These are phyloP conservation scores for Stemphylium beticola DNA, from an alignment of 2,329 filamentous ascomycete genomes.

Conservation along the genomic window DNA sequence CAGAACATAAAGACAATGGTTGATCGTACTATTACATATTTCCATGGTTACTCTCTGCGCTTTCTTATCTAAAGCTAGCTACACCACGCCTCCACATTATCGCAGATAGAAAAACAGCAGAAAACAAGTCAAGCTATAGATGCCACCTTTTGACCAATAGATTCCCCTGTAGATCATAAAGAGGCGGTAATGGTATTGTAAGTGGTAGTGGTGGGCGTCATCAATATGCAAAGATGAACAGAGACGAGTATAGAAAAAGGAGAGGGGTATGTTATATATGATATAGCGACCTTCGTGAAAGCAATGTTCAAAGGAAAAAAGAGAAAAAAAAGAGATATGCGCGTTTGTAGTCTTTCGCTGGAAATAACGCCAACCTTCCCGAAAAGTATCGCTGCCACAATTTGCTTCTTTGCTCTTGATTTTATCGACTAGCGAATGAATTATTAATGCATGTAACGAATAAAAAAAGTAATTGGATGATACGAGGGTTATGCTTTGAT, in stretches of 20 bases:
- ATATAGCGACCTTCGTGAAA: not conserved
- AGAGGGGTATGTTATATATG: conserved; percentile 12
- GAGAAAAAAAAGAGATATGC: not conserved
- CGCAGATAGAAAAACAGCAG: too few relatives aligned
- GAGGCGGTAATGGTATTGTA: too few relatives aligned
- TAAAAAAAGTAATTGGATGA: not conserved
- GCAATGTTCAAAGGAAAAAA: not conserved
- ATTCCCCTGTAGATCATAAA: not conserved
- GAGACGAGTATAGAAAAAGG: not conserved
- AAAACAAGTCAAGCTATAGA: not conserved
- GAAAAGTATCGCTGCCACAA: not conserved
- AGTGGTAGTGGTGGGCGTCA: not conserved
- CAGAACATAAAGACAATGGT: not conserved
- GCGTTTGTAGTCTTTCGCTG: not conserved
- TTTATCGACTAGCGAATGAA: not conserved
- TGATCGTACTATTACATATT: conserved; percentile 3
- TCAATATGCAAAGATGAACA: conserved; percentile 1
- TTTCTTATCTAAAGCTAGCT: too few relatives aligned
- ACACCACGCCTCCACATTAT: too few relatives aligned
- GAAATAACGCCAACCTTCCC: not conserved
- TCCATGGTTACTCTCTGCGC: not conserved
- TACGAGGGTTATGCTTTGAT: not conserved
- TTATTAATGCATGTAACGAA: conserved; percentile 7
- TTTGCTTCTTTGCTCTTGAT: not conserved
- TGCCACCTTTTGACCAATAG: not conserved